Evolutionary conservation across 1,284 basidiomycete species (phyloP).

Genomic region (Naganishia sp.): DNA sequence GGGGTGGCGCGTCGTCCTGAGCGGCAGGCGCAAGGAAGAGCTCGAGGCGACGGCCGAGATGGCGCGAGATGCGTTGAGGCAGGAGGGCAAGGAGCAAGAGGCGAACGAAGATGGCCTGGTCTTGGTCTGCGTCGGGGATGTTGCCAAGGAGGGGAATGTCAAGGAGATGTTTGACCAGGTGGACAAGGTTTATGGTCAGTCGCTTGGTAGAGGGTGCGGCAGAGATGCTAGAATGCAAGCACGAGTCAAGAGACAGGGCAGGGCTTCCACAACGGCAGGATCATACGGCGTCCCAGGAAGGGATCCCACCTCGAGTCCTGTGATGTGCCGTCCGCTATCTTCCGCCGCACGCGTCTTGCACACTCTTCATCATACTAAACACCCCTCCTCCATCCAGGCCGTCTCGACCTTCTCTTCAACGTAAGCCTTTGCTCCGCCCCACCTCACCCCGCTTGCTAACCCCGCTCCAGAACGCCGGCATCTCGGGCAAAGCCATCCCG

Average conservation of each 20-base stretch:
- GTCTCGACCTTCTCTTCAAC: constrained; percentile 76
- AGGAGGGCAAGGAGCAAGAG: constrained; percentile 14
- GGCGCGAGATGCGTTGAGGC: constrained; percentile 49
- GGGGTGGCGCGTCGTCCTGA: constrained; percentile 64
- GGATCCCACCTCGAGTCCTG: too few relatives aligned
- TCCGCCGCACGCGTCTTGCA: too few relatives aligned
- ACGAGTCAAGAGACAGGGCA: too few relatives aligned
- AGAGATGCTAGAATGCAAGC: too few relatives aligned
- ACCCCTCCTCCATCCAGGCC: constrained; percentile 54
- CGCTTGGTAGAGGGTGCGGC: too few relatives aligned
- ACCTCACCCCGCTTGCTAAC: neutral
- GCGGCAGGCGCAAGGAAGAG: constrained; percentile 61
- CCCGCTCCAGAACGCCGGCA: constrained; percentile 58
- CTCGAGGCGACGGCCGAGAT: constrained; percentile 62
- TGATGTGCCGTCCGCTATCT: too few relatives aligned
- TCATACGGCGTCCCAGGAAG: too few relatives aligned
- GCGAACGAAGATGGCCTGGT: constrained; percentile 42
- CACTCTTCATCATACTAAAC: too few relatives aligned
- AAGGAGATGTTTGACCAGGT: constrained; percentile 62
- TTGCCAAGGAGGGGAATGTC: constrained; percentile 65
- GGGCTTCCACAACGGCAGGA: too few relatives aligned
- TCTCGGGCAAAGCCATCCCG: constrained; percentile 57
- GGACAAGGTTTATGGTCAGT: constrained; percentile 62
- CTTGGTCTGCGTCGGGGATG: constrained; percentile 63
- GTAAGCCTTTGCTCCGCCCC: constrained; percentile 51